Evolutionary conservation across 2,329 filamentous ascomycete species (phyloP).

Genomic region (Pestalotiopsis sp.): DNA sequence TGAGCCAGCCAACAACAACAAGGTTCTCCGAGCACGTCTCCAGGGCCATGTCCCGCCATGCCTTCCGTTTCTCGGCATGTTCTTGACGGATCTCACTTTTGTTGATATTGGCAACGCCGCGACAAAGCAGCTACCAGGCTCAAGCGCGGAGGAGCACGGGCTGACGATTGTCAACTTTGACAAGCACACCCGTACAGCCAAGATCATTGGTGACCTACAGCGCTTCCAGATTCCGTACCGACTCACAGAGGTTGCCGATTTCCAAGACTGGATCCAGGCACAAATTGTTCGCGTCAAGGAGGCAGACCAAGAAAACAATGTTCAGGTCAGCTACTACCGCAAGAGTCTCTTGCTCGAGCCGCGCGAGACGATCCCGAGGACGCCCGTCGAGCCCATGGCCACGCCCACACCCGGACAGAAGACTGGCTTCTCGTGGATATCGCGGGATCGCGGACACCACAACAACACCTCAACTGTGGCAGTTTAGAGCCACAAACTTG

Average conservation of each 20-base stretch:
- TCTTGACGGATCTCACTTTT: conserved; percentile 94
- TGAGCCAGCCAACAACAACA: conserved; percentile 89
- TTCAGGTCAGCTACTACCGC: conserved; percentile 71
- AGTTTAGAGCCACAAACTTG: neutral
- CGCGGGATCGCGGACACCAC: conserved; percentile 42
- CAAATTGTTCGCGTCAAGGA: conserved; percentile 79
- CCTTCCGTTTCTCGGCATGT: conserved; percentile 93
- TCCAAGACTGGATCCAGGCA: conserved; percentile 89
- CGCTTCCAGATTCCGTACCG: conserved; percentile 94
- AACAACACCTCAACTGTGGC: conserved; percentile 17
- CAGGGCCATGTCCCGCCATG: conserved; percentile 89
- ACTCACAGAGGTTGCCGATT: conserved; percentile 78
- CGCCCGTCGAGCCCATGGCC: conserved; percentile 33
- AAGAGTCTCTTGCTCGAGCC: conserved; percentile 86
- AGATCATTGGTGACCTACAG: conserved; percentile 94
- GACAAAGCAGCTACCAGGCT: conserved; percentile 71
- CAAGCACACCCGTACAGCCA: conserved; percentile 92
- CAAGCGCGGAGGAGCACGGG: conserved; percentile 60
- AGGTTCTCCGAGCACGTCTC: conserved; percentile 79
- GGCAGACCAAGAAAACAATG: conserved; percentile 49
- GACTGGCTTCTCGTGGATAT: conserved; percentile 52
- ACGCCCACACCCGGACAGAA: conserved; percentile 30
- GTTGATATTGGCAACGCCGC: conserved; percentile 92
- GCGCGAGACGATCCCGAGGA: conserved; percentile 49
- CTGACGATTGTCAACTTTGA: conserved; percentile 94